phyloP scores from a whole-genome alignment of 1,284 basidiomycete genomes.

The Kalmanozyma brasiliensis region DNA sequence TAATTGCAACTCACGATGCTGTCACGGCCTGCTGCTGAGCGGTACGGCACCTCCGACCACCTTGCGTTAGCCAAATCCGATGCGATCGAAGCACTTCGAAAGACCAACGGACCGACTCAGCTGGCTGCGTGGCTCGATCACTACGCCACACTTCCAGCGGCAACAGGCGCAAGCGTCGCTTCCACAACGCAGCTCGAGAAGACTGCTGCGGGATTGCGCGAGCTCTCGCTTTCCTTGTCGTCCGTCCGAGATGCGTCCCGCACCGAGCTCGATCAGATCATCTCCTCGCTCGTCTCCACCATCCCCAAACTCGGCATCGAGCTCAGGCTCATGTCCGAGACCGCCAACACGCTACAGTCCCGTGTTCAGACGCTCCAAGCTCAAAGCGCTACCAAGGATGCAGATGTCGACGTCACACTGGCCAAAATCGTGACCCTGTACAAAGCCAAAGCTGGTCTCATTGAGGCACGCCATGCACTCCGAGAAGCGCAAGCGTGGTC shows the following conservation, averaged over 20 bases:
- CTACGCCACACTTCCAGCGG: constrained; percentile 1
- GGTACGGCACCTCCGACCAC: constrained; percentile 11
- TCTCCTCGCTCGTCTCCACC: constrained; percentile 31
- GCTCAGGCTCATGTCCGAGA: constrained; percentile 38
- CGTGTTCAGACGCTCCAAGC: constrained; percentile 16
- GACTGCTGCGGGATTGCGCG: constrained; percentile 18
- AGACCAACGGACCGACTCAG: constrained; percentile 3
- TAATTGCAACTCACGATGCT: constrained; percentile 16
- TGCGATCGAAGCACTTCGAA: constrained; percentile 22
- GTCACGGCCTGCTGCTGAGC: constrained; percentile 13
- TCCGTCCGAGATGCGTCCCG: constrained; percentile 30
- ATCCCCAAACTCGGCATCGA: constrained; percentile 40
- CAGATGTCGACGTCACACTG: constrained; percentile 20
- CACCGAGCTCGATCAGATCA: constrained; percentile 33
- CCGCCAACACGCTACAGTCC: constrained; percentile 24
- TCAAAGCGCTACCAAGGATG: constrained; percentile 13
- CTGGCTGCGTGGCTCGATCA: constrained; percentile 39
- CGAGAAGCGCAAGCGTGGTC: constrained; percentile 55
- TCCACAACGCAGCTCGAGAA: constrained; percentile 18
- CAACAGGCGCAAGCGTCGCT: neutral
- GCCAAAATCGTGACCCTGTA: constrained; percentile 31
- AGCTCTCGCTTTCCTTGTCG: constrained; percentile 30
- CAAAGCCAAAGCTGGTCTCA: constrained; percentile 28
- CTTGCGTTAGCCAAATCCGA: constrained; percentile 3
- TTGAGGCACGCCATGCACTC: constrained; percentile 46